Evolutionary conservation across 257 asterid genomes (phyloP), one percentile per base, ranked within the genome.

Genomic region (Schizonepeta tenuifolia): DNA sequence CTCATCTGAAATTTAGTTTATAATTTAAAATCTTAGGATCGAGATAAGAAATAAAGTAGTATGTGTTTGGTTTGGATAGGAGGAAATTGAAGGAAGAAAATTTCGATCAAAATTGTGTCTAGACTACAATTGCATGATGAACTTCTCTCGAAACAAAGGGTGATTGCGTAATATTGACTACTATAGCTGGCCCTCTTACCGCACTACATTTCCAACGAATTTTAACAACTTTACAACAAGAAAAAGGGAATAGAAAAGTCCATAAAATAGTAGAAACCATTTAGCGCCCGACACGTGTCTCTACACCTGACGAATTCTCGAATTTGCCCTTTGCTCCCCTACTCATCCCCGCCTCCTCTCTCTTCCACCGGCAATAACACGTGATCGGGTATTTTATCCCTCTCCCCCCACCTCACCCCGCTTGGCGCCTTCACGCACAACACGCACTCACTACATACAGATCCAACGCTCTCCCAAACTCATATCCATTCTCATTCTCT

Each of bases 291-390:
- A 77, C 89, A 79, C 83, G 88, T 85, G 87, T 79, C 81, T n/a
- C 2, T 9, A 6, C 0, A 4, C 43, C 12, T 10, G 0, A 0
- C 0, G 10, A 71, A 65, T 46, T 84, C 73, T 75, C 90, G 13
- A 9, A 9, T 56, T 0, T 78, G 24, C 81, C 96, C 90, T 78
- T 78, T 72, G 77, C 12, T 79, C 84, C 59, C 62, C 83, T 74
- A 82, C 72, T 72, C 81, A 15, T 44, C 76, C 83, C 78, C 77
- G 77, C 75, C 84, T 76, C 88, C 65, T 65, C 59, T 26, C 10
- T 57, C 9, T 22, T 18, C 58, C 70, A 40, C 75, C 72, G 66
- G 77, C 79, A 71, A 28, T 73, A 73, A 54, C 81, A 59, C 83
- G 79, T 72, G 82, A 84, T 83, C 82, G 74, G 78, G 72, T 80